Evolutionary conservation across 2,329 filamentous ascomycete genomes (phyloP), one percentile per base, ranked within the genome.

Genomic region (Mollisiaceae sp.): DNA sequence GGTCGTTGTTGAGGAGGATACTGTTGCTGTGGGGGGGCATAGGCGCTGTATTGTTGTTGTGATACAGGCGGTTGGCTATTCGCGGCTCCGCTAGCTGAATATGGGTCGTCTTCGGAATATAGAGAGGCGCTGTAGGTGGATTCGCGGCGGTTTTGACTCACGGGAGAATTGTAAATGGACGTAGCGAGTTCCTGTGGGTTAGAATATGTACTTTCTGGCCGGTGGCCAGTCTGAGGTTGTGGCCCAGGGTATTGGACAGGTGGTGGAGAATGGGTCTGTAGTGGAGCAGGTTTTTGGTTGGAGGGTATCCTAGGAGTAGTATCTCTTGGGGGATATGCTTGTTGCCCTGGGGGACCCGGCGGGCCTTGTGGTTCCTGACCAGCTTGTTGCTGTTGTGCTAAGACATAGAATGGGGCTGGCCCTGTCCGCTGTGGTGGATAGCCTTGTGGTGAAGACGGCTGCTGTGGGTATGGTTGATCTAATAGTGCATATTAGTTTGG

Each of bases 151-250:
- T 72, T 69, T 50, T 32, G 27, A 6, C 85, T 82, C 45, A 91
- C 83, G 50, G 91, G 91, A 3, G 90, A 91, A 77, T 93, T 90
- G 74, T 93, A 94, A 11, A 86, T 87, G 0, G 90, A 91, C 0
- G 91, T 93, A 32, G 91, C 89, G 56, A 94, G 82, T 78, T 94
- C 91, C 78, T 94, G 91, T 0, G 91, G 88, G 69, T 87, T 86
- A 35, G 89, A 88, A 71, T 90, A 91, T 12, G 86, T 90, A 76
- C 87, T 90, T 73, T 89, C 85, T 3, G 88, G 89, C 18, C 85
- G 86, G 64, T 86, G 86, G 64, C 77, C 78, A 20, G 75, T 78
- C 69, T 77, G 76, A 67, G 74, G 78, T 65, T 78, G 79, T 62
- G 77, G 82, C 76, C 77, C 83, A 52, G 62, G 80, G 72, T 87